phyloP scores from a whole-genome alignment of 192 early-diverging fungal species.

The Coemansia sp. region DNA sequence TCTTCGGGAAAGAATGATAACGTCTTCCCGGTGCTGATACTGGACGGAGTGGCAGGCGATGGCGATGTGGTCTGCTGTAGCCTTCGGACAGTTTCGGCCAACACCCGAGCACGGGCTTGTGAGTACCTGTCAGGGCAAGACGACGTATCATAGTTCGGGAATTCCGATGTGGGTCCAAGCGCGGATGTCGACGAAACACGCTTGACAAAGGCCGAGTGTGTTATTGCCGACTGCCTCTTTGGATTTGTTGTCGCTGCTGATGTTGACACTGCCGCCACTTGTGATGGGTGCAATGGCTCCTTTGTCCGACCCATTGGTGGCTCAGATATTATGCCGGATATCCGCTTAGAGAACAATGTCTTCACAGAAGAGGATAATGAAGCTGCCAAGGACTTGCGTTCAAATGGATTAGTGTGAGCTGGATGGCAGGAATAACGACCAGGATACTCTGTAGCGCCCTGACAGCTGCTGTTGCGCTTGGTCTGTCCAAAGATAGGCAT shows the following conservation, averaged over 20 bases:
- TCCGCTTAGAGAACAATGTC: constrained; percentile 31
- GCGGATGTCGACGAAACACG: not conserved
- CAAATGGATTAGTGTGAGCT: constrained; percentile 10
- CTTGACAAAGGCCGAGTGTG: constrained; percentile 3
- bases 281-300: not conserved
- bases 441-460: not conserved
- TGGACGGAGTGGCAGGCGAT: constrained; percentile 38
- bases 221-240: constrained; percentile 14
- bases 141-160: not conserved
- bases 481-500: constrained; percentile 30
- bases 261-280: not conserved
- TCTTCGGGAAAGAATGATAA: constrained; percentile 45
- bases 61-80: constrained; percentile 24
- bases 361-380: constrained; percentile 38
- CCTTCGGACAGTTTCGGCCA: constrained; percentile 39
- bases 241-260: not conserved
- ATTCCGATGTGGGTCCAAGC: not conserved
- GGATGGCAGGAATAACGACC: constrained; percentile 5
- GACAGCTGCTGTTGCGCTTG: constrained; percentile 18
- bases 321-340: constrained; percentile 10
- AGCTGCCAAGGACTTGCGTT: constrained; percentile 23
- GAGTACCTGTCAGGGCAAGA: constrained; percentile 26
- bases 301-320: constrained; percentile 6
- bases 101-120: constrained; percentile 26
- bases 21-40: constrained; percentile 38